These are phyloP conservation scores for Tolypocladium album DNA, from an alignment of 2,329 filamentous ascomycete genomes.

Conservation along the genomic window DNA sequence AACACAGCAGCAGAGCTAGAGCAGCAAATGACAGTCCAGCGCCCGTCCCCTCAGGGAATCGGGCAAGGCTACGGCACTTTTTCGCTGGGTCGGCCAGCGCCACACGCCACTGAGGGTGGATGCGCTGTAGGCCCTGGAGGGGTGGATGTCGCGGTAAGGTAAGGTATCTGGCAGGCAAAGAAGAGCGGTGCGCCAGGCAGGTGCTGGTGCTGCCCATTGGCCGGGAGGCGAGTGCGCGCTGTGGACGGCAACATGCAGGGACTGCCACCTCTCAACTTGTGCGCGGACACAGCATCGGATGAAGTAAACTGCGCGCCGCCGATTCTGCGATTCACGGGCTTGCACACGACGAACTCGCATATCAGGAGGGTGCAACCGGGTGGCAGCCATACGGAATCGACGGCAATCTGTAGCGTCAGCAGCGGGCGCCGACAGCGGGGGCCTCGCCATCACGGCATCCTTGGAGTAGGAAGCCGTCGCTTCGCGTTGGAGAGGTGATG, in stretches of 20 bases:
- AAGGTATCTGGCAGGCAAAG: not conserved
- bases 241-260: conserved; percentile 1
- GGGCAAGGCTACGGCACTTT: conserved; percentile 18
- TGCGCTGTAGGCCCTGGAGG: not conserved
- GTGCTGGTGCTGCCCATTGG: not conserved
- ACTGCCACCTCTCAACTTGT: not conserved
- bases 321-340: not conserved
- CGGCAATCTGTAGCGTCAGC: not conserved
- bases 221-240: not conserved
- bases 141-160: not conserved
- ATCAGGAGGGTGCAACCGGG: not conserved
- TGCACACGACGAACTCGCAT: not conserved
- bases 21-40: not conserved
- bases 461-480: not conserved
- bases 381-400: not conserved
- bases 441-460: not conserved
- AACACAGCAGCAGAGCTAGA: not conserved
- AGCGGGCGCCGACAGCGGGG: not conserved
- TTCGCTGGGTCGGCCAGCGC: conserved; percentile 11
- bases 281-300: not conserved
- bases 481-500: not conserved
- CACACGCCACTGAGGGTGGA: not conserved
- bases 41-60: not conserved
- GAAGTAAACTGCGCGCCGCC: not conserved
- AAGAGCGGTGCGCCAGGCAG: not conserved